A percentile compares a stretch with the other conserved stretches of the same genome.
Evolutionary conservation across 202 grass and related monocot genomes (phyloP).

Genomic region (Setaria viridis): DNA sequence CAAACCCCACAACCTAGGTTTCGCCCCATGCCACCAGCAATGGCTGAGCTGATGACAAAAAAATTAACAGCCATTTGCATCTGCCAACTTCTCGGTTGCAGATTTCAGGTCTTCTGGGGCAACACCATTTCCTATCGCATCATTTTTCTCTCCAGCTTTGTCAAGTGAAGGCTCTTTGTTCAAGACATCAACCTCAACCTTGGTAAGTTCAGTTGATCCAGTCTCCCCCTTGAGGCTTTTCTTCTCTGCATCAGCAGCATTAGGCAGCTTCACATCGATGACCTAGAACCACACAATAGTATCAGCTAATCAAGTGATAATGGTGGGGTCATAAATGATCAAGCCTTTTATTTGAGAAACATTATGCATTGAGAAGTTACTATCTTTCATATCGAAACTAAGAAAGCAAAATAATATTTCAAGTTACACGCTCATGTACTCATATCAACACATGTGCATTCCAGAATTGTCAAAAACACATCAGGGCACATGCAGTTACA

Average conservation of each 20-base stretch:
- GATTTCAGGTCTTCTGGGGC: constrained; percentile 37
- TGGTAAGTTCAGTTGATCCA: constrained; percentile 24
- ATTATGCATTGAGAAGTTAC: neutral
- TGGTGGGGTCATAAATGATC: neutral
- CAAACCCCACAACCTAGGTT: constrained; percentile 29
- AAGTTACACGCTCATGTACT: neutral
- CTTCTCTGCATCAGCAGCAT: constrained; percentile 40
- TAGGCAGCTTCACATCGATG: constrained; percentile 44
- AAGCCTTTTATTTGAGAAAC: neutral
- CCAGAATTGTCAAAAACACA: neutral
- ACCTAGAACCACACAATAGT: constrained; percentile 33
- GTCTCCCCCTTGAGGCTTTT: constrained; percentile 7
- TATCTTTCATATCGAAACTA: neutral
- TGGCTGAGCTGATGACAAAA: constrained; percentile 26
- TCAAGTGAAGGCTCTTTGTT: constrained; percentile 33
- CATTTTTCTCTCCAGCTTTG: constrained; percentile 52
- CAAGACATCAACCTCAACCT: constrained; percentile 28
- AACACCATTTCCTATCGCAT: constrained; percentile 42
- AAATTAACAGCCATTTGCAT: constrained; percentile 52
- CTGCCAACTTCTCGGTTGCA: constrained; percentile 47
- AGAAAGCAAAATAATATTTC: neutral
- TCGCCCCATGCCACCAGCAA: constrained; percentile 4
- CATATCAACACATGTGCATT: neutral
- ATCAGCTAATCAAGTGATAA: neutral
- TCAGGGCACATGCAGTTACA: neutral